Evolutionary conservation across 805 yeast genomes (phyloP).

Genomic region (Pichia rugopelliculosa): DNA sequence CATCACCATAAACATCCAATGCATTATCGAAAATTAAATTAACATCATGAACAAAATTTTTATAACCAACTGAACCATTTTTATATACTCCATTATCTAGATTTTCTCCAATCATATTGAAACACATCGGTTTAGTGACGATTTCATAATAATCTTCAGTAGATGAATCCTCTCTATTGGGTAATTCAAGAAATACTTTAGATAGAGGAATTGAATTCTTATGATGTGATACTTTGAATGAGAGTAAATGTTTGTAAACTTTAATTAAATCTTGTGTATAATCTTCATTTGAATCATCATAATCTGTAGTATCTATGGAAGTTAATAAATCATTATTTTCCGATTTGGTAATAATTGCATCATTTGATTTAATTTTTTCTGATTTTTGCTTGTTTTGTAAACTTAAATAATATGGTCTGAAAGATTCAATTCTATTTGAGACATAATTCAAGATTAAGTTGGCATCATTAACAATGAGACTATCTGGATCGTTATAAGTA

Average conservation of each 20-base stretch:
- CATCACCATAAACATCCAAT: constrained; percentile 65
- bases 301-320: not conserved
- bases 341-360: constrained; percentile 1
- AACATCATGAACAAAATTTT: constrained; percentile 52
- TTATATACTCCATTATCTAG: constrained; percentile 46
- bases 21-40: constrained; percentile 72
- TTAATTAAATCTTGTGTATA: constrained; percentile 10
- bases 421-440: constrained; percentile 38
- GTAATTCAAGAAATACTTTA: constrained; percentile 60
- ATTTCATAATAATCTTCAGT: constrained; percentile 57
- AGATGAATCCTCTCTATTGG: constrained; percentile 59
- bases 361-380: not conserved
- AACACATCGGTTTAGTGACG: constrained; percentile 67
- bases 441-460: constrained; percentile 48
- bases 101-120: constrained; percentile 48
- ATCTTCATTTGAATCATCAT: constrained; percentile 10
- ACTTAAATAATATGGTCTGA: constrained; percentile 10
- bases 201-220: constrained; percentile 20
- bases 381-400: not conserved
- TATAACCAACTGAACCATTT: constrained; percentile 42
- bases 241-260: constrained; percentile 10
- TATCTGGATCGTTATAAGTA: constrained; percentile 58
- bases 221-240: constrained; percentile 16
- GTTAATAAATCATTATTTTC: not conserved
- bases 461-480: constrained; percentile 64